Evolutionary conservation across 176 grass and related monocot species (phyloP), one percentile per base, ranked within the genome.

Genomic region (Calamus simplicifolius): DNA sequence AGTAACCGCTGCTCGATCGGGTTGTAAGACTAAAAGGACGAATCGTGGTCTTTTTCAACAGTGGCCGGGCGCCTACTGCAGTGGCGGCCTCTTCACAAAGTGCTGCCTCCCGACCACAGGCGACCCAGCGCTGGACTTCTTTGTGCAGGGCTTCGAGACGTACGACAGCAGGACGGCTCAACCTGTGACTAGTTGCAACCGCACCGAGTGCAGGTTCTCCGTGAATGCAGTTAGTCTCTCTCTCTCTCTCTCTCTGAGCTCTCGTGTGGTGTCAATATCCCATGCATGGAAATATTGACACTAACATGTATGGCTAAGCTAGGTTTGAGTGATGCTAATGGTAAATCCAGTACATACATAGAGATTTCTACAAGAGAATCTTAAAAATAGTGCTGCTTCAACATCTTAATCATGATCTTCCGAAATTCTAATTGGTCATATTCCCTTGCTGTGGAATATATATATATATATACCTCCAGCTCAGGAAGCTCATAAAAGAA

Each of bases 41-140:
- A 28, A 18, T 16, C 29, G 17, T 17, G 23, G 25, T 52, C 29
- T 5, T n/a, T 49, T 18, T 29, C 48, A 66, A 52, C 57, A 78
- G 75, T 78, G 75, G 75, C 75, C 75, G 3, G 75, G 75, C 16
- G 27, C 58, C 57, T 48, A 5, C 25, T 71, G 75, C 64, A 69
- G 7, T 14, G 3, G 0, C 15, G 0, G 0, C 8, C 1, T 43
- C 8, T 13, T 12, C 2, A 0, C 16, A 10, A 67, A 26, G 51
- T 71, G 75, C 30, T 78, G 75, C 57, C 56, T 4, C 23, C 67
- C 75, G 5, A 35, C 25, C 1, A 56, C 67, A 3, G 66, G 57
- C 6, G 0, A 50, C 4, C 75, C 75, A 6, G 58, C 50, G 1
- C 1, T 31, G 4, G 75, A 78, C 58, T 71, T 78, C 58, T 63